Evolutionary conservation across 495 filamentous ascomycete genomes (phyloP).

Genomic region (Aspergillus hancockii): DNA sequence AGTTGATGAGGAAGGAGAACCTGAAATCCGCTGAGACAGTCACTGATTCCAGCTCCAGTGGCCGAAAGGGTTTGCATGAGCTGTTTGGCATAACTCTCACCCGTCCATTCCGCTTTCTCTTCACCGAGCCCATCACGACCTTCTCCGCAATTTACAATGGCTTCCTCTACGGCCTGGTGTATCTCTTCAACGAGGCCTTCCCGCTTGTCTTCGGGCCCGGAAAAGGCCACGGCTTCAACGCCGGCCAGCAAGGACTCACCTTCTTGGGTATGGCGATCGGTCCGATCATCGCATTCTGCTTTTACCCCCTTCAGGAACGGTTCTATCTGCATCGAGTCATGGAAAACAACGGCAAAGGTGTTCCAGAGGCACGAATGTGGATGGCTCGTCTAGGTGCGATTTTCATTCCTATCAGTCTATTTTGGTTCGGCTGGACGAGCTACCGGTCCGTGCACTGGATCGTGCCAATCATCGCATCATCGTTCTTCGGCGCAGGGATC

Average conservation of each 20-base stretch:
- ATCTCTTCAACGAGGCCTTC: slow-evolving; percentile 58
- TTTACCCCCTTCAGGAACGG: slow-evolving; percentile 47
- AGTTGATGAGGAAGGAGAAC: slow-evolving; percentile 53
- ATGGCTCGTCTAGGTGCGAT: slow-evolving; percentile 49
- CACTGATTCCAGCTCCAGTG: slow-evolving; percentile 34
- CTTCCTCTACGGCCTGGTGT: slow-evolving; percentile 67
- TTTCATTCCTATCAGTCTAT: slow-evolving; percentile 43
- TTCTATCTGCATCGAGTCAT: slow-evolving; percentile 46
- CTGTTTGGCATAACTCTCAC: slow-evolving; percentile 56
- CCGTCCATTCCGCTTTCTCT: slow-evolving; percentile 50
- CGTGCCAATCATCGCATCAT: slow-evolving; percentile 48
- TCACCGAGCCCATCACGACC: slow-evolving; percentile 55
- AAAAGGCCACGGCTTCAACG: slow-evolving; percentile 44
- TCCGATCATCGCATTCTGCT: slow-evolving; percentile 40
- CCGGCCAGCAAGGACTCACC: slow-evolving; percentile 35
- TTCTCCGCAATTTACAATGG: slow-evolving; percentile 58
- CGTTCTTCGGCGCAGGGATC: slow-evolving; percentile 39
- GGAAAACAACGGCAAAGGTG: slow-evolving; percentile 42
- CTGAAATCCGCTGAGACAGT: slow-evolving; percentile 47
- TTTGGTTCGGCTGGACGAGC: slow-evolving; percentile 52
- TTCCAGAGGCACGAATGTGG: slow-evolving; percentile 62
- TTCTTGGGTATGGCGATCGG: slow-evolving; percentile 47
- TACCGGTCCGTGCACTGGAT: slow-evolving; percentile 46
- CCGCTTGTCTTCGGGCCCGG: slow-evolving; percentile 44
- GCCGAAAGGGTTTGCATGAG: slow-evolving; percentile 54